Evolutionary conservation across 768 basidiomycete genomes (phyloP), one percentile per base, ranked within the genome.

Genomic region (Boletus edulis): DNA sequence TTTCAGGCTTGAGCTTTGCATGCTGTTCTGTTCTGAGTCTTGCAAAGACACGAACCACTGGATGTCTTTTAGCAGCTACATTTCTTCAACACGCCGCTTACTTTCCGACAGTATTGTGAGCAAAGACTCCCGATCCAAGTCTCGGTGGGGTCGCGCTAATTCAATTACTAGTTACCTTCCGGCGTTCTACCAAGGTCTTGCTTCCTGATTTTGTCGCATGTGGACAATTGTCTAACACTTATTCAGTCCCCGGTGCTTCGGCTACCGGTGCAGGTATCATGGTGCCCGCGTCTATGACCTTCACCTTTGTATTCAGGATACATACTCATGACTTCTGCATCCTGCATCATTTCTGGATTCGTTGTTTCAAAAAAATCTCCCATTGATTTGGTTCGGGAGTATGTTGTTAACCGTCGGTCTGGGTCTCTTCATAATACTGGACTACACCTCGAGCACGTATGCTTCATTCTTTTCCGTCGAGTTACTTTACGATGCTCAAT

Each of bases 361-460:
- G 7, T 86, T 24, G 78, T 87, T 27, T 75, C 86, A 8, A 75
- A 69, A 74, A 46, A 89, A 86, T 66, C 76, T 86, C 14, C 72
- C 72, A 2, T 70, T 81, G n/a, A 81, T 90, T 65, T 91, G 88
- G 86, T 63, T 74, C 13, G 74, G 80, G 5, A 87, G 78, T 70
- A 79, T 76, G 0, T 53, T 83, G 15, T 81, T 87, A 63, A 69
- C 82, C 4, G 51, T 89, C 7, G 88, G 89, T 1, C 81, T 77
- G 64, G 89, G 89, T 4, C 75, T 91, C 46, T 86, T 90, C 85
- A 87, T 75, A 35, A 80, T 77, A 76, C 68, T 91, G 48, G 81
- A 83, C 62, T 77, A 79, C 15, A 70, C 68, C 6, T 86, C 88
- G 0, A 80, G 76, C 46, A 71, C 51, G 80, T 79, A 57, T 39